A percentile compares a stretch with the other conserved stretches of the same genome.
These are phyloP conservation scores for Arthroderma uncinatum DNA, from an alignment of 2,329 filamentous ascomycete genomes.

Conservation along the genomic window DNA sequence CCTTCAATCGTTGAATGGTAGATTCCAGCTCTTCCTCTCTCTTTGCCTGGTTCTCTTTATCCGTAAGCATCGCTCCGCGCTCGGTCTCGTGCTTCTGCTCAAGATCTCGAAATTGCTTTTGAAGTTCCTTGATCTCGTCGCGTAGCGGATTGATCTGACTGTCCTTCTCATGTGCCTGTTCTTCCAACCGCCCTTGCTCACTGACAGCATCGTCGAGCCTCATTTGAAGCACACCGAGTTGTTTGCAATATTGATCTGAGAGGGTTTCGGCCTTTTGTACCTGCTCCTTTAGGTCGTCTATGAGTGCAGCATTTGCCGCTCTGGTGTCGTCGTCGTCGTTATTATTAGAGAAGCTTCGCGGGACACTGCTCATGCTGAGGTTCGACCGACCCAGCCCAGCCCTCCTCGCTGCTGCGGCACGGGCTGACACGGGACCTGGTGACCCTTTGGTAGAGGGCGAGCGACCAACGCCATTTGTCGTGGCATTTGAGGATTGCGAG, in stretches of 20 bases:
- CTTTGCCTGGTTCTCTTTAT: slow-evolving; percentile 77
- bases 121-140: slow-evolving; percentile 74
- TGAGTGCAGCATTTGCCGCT: slow-evolving; percentile 64
- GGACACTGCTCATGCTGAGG: slow-evolving; percentile 34
- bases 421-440: slow-evolving; percentile 54
- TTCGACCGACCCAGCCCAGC: slow-evolving; percentile 35
- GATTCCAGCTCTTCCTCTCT: slow-evolving; percentile 83
- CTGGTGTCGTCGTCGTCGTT: slow-evolving; percentile 57
- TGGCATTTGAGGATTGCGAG: slow-evolving; percentile 41
- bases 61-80: slow-evolving; percentile 72
- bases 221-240: slow-evolving; percentile 71
- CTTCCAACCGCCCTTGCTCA: slow-evolving; percentile 79
- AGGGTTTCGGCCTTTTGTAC: slow-evolving; percentile 67
- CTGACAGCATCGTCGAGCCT: slow-evolving; percentile 72
- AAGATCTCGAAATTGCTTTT: slow-evolving; percentile 77
- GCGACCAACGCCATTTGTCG: slow-evolving; percentile 42
- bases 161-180: slow-evolving; percentile 74
- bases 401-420: slow-evolving; percentile 53
- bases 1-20: slow-evolving; percentile 84
- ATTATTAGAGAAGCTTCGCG: slow-evolving; percentile 37
- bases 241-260: slow-evolving; percentile 71
- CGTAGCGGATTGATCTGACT: slow-evolving; percentile 69
- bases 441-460: slow-evolving; percentile 52
- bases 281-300: slow-evolving; percentile 76
- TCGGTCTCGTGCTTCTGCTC: slow-evolving; percentile 89